A percentile compares a stretch with the other conserved stretches of the same genome.
Conservation (phyloP, 352 stramenopile species). For the Globisporangium solare region DNA sequence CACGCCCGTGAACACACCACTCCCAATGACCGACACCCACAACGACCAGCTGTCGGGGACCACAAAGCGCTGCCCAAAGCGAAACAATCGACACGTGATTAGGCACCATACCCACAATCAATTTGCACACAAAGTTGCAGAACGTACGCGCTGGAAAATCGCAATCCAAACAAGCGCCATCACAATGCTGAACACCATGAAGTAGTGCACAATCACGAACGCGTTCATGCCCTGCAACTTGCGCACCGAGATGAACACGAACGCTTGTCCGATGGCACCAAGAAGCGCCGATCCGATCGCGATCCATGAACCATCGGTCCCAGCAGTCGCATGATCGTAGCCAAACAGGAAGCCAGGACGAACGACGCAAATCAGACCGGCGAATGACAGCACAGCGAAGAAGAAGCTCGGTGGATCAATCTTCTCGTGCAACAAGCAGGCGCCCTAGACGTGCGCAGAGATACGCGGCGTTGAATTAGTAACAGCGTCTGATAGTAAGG, state of each 20-base stretch:
- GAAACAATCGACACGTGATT: too few species aligned
- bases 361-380: slow-evolving; percentile 37
- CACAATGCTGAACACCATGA: slow-evolving; percentile 39
- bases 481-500: too few species aligned
- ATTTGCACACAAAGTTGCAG: too few species aligned
- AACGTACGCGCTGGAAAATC: slow-evolving; percentile 38
- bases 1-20: slow-evolving; percentile 61
- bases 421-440: slow-evolving; percentile 16
- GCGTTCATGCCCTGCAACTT: slow-evolving; percentile 36
- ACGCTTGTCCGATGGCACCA: slow-evolving; percentile 35
- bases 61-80: too few species aligned
- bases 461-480: too few species aligned
- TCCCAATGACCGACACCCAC: slow-evolving; percentile 49
- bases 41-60: slow-evolving; percentile 29
- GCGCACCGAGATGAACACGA: slow-evolving; percentile 49
- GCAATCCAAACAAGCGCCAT: slow-evolving; percentile 31
- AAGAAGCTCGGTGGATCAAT: slow-evolving; percentile 30
- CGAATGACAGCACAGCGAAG: slow-evolving; percentile 26
- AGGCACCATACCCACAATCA: too few species aligned
- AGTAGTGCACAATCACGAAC: slow-evolving; percentile 60
- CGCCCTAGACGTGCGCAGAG: not conserved
- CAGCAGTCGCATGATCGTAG: slow-evolving; percentile 12
- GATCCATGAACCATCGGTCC: slow-evolving; percentile 17
- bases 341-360: slow-evolving; percentile 38
- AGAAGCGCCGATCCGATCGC: slow-evolving; percentile 32